A percentile compares a stretch with the other conserved stretches of the same genome.
These are phyloP conservation scores for Capsella rubella DNA, from an alignment of 441 rosid genomes.

Conservation along the genomic window DNA sequence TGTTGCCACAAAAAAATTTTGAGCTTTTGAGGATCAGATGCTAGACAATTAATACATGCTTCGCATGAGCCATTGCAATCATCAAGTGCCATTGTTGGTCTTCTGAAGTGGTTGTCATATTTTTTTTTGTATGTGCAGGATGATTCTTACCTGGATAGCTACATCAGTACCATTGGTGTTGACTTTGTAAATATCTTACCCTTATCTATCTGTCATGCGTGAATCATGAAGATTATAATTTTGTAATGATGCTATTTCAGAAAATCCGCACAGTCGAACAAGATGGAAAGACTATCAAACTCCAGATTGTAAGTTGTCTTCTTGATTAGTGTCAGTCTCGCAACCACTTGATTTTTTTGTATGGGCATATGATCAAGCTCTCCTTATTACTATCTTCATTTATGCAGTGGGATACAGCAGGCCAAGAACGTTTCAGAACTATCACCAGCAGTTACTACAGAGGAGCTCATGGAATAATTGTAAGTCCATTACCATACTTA, in stretches of 20 bases:
- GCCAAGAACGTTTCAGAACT: slow-evolving; percentile 94
- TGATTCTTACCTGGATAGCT: slow-evolving; percentile 86
- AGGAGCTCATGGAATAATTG: slow-evolving; percentile 96
- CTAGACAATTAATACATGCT: neutral
- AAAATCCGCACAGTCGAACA: slow-evolving; percentile 87
- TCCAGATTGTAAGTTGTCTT: slow-evolving; percentile 72
- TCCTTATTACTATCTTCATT: slow-evolving; percentile 27
- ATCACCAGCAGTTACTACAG: slow-evolving; percentile 96
- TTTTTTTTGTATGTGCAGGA: slow-evolving; percentile 55
- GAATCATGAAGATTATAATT: neutral
- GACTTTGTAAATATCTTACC: slow-evolving; percentile 69
- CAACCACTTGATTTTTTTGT: neutral
- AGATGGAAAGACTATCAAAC: slow-evolving; percentile 87
- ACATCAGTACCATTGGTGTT: slow-evolving; percentile 88
- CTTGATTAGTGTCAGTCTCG: neutral
- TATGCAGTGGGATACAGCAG: slow-evolving; percentile 91
- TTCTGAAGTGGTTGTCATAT: slow-evolving; percentile 3
- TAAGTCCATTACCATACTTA: slow-evolving; percentile 45
- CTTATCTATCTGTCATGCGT: slow-evolving; percentile 13
- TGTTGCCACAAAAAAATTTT: neutral
- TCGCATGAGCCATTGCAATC: neutral
- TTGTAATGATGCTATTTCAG: slow-evolving; percentile 43
- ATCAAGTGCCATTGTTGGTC: neutral
- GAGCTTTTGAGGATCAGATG: neutral
- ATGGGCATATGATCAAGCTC: slow-evolving; percentile 1